Percentiles rank a stretch among this genome's conserved stretches.
phyloP scores from a whole-genome alignment of 2,329 filamentous ascomycete species.

The Kalaharituber pfeilii region DNA sequence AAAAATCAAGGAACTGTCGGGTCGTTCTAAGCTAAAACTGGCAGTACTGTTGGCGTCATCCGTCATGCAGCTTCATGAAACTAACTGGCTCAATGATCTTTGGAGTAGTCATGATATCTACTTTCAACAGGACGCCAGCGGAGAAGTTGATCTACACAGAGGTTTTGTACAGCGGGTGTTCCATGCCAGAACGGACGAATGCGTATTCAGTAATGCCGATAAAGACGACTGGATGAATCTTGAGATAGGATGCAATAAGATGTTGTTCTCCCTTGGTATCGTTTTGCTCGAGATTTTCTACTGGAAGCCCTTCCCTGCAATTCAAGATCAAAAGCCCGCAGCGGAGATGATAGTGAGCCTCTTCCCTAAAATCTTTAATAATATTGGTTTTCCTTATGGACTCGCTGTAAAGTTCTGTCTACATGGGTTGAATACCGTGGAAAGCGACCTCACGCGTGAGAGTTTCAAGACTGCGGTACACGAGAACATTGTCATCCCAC shows the following conservation, averaged over 20 bases:
- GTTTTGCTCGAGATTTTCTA: conserved; percentile 3
- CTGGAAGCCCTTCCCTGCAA: not conserved
- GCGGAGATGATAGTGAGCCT: not conserved
- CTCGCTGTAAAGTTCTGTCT: conserved; percentile 1
- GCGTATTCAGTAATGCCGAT: too few relatives aligned
- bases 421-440: not conserved
- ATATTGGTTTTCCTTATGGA: not conserved
- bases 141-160: too few relatives aligned
- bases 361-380: too few relatives aligned
- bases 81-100: conserved; percentile 13
- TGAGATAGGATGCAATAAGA: conserved; percentile 1
- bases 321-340: not conserved
- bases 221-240: not conserved
- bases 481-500: not conserved
- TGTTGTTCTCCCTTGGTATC: conserved; percentile 3
- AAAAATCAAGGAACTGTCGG: too few relatives aligned
- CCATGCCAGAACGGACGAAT: too few relatives aligned
- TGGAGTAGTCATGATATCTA: conserved; percentile 14
- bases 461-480: conserved; percentile 3
- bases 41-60: conserved; percentile 13
- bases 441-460: not conserved
- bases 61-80: conserved; percentile 14
- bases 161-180: too few relatives aligned
- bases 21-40: too few relatives aligned
- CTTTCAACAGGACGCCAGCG: not conserved